These are phyloP conservation scores for Saccharomyces mikatae DNA, from an alignment of 805 yeast species.

Conservation along the genomic window DNA sequence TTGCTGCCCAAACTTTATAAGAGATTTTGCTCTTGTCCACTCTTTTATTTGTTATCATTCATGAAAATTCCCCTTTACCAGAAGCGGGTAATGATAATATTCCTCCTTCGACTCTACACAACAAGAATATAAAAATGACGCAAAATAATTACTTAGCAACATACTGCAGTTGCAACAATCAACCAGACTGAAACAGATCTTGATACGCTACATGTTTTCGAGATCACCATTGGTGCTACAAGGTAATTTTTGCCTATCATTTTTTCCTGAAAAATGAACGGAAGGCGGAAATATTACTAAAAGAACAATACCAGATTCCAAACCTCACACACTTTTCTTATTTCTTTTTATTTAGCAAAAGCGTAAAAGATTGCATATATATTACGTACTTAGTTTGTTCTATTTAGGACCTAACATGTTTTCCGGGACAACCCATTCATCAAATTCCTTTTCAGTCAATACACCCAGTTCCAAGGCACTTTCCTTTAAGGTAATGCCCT, in stretches of 20 bases:
- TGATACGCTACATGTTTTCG: too few species aligned
- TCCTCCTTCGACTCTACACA: not conserved
- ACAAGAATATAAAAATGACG: not conserved
- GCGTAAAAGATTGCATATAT: not conserved
- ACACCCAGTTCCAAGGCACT: constrained; percentile 88
- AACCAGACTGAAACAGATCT: too few species aligned
- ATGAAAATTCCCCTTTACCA: not conserved
- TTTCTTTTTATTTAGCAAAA: not conserved
- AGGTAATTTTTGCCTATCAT: too few species aligned
- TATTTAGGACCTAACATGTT: constrained; percentile 83
- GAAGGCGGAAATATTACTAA: not conserved
- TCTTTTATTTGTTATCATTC: not conserved
- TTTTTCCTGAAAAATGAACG: not conserved
- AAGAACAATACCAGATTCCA: too few species aligned
- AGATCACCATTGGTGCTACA: too few species aligned
- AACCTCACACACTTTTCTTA: not conserved
- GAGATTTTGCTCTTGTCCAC: not conserved
- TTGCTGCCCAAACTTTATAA: not conserved
- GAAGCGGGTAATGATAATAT: not conserved
- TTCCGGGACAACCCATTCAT: constrained; percentile 96
- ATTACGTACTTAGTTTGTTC: not conserved
- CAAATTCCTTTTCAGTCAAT: constrained; percentile 77
- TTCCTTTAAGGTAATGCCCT: constrained; percentile 91
- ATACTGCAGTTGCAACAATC: too few species aligned
- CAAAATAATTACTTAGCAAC: not conserved